phyloP scores from a whole-genome alignment of 1,139 yeast species.

The Suhomyces guaymorum region DNA sequence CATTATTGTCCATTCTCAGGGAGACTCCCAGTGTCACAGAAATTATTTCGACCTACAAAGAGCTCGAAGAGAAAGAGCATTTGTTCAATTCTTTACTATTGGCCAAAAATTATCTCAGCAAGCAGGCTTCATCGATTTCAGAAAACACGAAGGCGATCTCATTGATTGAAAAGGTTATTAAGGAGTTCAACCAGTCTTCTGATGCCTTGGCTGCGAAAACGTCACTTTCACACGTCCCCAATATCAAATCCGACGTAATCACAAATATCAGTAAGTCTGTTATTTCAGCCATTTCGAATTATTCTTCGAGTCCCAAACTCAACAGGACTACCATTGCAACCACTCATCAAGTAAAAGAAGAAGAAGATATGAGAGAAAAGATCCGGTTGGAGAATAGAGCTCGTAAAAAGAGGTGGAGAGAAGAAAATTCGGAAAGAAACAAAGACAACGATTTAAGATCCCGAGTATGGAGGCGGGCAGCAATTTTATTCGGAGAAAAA shows the following conservation, averaged over 20 bases:
- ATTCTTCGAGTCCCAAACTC: conserved; percentile 22
- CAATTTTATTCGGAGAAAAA: conserved; percentile 60
- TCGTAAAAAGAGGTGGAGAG: conserved; percentile 90
- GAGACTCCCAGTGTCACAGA: conserved; percentile 23
- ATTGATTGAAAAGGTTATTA: conserved; percentile 30
- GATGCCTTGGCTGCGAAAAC: conserved; percentile 1
- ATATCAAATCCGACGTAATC: conserved; percentile 23
- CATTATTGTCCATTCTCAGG: conserved; percentile 14
- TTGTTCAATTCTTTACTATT: conserved; percentile 38
- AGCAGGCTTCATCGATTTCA: conserved; percentile 14
- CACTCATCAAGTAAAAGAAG: conserved; percentile 30
- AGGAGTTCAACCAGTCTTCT: conserved; percentile 19
- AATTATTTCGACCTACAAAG: conserved; percentile 28
- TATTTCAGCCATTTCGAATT: conserved; percentile 31
- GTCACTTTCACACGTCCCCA: conserved; percentile 6
- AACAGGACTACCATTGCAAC: conserved; percentile 18
- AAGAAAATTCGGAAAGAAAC: conserved; percentile 74
- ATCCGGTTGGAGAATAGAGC: conserved; percentile 73
- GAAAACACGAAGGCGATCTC: conserved; percentile 22
- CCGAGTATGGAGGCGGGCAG: conserved; percentile 74
- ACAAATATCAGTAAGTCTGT: conserved; percentile 33
- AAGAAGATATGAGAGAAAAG: conserved; percentile 54
- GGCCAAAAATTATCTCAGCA: conserved; percentile 39
- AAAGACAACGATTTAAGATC: conserved; percentile 84
- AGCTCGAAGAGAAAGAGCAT: conserved; percentile 25